phyloP scores from a whole-genome alignment of 208 protist species.

The Naegleria lovaniensis region DNA sequence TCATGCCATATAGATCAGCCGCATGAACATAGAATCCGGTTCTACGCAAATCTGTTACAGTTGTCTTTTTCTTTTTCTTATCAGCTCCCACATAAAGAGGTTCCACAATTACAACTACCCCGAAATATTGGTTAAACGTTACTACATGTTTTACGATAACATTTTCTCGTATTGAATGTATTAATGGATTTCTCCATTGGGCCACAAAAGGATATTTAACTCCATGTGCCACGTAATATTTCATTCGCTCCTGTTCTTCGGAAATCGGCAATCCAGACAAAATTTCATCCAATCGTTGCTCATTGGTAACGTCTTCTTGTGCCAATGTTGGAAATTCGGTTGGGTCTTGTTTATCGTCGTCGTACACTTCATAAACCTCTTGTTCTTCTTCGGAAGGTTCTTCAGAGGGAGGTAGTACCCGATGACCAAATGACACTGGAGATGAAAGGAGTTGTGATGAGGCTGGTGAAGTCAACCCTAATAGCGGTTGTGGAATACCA shows the following conservation, averaged over 20 bases:
- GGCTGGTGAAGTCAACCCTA: neutral
- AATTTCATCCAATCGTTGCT: neutral
- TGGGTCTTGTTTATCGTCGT: neutral
- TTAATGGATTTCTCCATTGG: constrained; percentile 10
- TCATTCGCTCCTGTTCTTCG: neutral
- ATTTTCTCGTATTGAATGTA: neutral
- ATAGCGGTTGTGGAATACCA: neutral
- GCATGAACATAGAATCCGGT: constrained; percentile 8
- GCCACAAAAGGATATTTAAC: constrained; percentile 15
- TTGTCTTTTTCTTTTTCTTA: neutral
- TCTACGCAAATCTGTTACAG: neutral
- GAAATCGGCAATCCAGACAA: neutral
- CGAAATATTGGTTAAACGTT: neutral
- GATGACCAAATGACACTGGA: neutral
- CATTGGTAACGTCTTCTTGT: neutral
- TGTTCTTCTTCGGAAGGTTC: neutral
- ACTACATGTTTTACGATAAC: neutral
- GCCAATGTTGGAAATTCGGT: neutral
- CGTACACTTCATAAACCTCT: neutral
- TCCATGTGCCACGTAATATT: neutral
- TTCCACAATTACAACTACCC: neutral
- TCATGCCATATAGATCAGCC: constrained; percentile 7
- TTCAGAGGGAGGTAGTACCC: neutral
- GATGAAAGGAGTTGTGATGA: neutral
- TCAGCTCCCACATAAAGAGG: neutral